Conservation (phyloP, 2,329 filamentous ascomycete species). For the Trichoderma hamatum region DNA sequence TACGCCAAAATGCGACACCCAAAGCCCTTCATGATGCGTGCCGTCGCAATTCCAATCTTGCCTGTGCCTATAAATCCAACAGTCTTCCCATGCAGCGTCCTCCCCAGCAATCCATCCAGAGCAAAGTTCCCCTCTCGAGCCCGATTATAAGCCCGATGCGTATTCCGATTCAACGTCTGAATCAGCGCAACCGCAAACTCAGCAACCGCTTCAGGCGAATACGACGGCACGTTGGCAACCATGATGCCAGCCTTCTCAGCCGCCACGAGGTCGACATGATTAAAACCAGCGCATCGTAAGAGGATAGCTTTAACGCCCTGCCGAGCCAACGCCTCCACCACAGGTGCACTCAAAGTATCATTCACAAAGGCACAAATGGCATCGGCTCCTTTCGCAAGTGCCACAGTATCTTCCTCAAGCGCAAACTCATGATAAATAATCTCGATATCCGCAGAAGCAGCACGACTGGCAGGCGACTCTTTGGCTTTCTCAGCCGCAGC, state of each 20-base stretch:
- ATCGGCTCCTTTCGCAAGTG: conserved; percentile 54
- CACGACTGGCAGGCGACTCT: conserved; percentile 34
- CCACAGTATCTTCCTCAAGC: conserved; percentile 58
- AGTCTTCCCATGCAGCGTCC: conserved; percentile 64
- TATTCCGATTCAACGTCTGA: conserved; percentile 69
- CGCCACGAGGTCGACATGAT: conserved; percentile 64
- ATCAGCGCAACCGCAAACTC: conserved; percentile 70
- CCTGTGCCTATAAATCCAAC: conserved; percentile 69
- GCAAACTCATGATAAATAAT: conserved; percentile 62
- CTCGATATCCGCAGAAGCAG: conserved; percentile 40
- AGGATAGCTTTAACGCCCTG: conserved; percentile 61
- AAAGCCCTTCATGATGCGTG: conserved; percentile 65
- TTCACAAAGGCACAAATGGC: conserved; percentile 73
- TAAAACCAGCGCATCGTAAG: conserved; percentile 69
- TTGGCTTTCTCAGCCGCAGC: conserved; percentile 30
- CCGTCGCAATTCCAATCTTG: conserved; percentile 64
- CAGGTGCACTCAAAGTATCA: conserved; percentile 56
- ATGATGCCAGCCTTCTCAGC: conserved; percentile 60
- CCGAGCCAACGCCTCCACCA: conserved; percentile 54
- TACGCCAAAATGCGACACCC: conserved; percentile 64
- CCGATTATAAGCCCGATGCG: conserved; percentile 68
- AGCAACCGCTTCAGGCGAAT: conserved; percentile 70
- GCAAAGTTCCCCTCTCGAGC: conserved; percentile 70
- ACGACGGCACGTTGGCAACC: conserved; percentile 68
- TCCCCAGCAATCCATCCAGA: conserved; percentile 65